Evolutionary conservation across 2,329 filamentous ascomycete species (phyloP).

Genomic region (Coniella lustricola): DNA sequence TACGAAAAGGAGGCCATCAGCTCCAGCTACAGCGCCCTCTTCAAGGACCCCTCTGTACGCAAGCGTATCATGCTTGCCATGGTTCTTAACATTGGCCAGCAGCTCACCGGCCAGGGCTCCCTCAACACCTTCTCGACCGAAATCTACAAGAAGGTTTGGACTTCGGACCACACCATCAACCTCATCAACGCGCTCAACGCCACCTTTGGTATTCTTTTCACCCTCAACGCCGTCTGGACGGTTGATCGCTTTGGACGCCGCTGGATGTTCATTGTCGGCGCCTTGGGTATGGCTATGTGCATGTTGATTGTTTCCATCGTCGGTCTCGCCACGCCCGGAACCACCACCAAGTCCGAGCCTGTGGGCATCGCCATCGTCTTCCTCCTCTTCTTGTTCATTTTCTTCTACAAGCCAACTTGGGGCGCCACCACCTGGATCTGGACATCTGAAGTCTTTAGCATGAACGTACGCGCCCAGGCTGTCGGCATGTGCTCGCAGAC

Average conservation of each 20-base stretch:
- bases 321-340: conserved; percentile 39
- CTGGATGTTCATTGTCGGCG: conserved; percentile 62
- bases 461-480: conserved; percentile 65
- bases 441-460: conserved; percentile 59
- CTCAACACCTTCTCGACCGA: conserved; percentile 68
- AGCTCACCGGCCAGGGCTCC: conserved; percentile 65
- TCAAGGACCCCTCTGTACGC: conserved; percentile 62
- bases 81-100: conserved; percentile 63
- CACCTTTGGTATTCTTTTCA: conserved; percentile 66
- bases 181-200: conserved; percentile 70
- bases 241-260: conserved; percentile 65
- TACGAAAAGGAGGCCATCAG: conserved; percentile 66
- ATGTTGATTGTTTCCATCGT: conserved; percentile 57
- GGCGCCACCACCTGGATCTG: conserved; percentile 63
- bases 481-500: conserved; percentile 55
- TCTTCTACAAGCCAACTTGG: conserved; percentile 61
- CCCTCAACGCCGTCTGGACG: conserved; percentile 66
- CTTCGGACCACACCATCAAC: conserved; percentile 50
- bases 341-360: conserved; percentile 45
- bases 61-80: conserved; percentile 60
- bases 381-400: conserved; percentile 55
- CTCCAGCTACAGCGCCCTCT: conserved; percentile 55
- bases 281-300: conserved; percentile 60
- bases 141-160: conserved; percentile 67
- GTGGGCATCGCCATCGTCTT: conserved; percentile 60